These are phyloP conservation scores for Aspergillus hancockii DNA, from an alignment of 495 filamentous ascomycete genomes.

Conservation along the genomic window DNA sequence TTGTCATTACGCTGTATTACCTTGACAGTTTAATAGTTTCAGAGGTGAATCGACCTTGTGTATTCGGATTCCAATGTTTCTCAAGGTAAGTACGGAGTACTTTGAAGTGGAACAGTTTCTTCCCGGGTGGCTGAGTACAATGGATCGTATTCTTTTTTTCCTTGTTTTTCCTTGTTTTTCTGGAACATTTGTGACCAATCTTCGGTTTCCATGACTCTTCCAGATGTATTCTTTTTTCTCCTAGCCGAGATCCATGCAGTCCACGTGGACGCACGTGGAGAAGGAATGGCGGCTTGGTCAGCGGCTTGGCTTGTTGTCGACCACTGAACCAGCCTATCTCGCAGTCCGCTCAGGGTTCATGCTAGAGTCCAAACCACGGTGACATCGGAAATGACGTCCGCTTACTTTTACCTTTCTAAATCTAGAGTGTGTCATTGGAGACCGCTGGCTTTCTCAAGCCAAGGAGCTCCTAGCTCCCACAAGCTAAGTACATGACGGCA, in stretches of 20 bases:
- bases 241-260: conserved; percentile 37
- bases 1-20: neutral
- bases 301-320: neutral
- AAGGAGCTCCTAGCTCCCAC: neutral
- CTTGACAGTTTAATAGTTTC: neutral
- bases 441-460: neutral
- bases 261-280: conserved; percentile 46
- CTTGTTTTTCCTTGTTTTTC: neutral
- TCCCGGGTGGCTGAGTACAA: conserved; percentile 20
- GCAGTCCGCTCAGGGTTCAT: too few species aligned
- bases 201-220: conserved; percentile 31
- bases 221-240: conserved; percentile 27
- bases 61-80: too few species aligned
- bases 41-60: neutral
- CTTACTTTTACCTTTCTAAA: neutral
- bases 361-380: neutral
- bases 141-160: conserved; percentile 4
- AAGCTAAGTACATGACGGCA: neutral
- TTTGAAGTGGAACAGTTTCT: neutral
- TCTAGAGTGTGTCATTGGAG: neutral
- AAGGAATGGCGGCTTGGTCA: conserved; percentile 18
- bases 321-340: neutral
- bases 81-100: neutral
- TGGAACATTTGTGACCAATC: neutral
- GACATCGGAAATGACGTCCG: neutral